Evolutionary conservation across 2,329 filamentous ascomycete species (phyloP).

Genomic region (Chaetothyriales sp.): DNA sequence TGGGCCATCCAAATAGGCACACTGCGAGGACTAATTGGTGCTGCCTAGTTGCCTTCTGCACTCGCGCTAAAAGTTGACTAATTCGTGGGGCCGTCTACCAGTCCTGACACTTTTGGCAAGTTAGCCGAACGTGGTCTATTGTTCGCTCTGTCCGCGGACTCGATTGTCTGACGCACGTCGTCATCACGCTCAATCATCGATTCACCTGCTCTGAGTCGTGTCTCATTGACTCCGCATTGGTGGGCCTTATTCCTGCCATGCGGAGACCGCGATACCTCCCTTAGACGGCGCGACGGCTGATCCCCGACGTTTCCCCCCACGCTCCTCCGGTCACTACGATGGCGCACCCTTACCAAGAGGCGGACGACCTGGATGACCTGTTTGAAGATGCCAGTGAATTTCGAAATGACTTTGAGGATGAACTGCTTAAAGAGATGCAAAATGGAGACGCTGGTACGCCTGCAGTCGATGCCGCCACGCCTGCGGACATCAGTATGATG

Average conservation of each 20-base stretch:
- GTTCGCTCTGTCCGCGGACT: neutral
- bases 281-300: neutral
- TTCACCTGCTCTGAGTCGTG: neutral
- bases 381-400: neutral
- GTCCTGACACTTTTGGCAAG: too few relatives aligned
- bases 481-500: slow-evolving; percentile 10
- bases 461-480: slow-evolving; percentile 2
- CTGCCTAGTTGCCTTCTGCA: neutral
- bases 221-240: neutral
- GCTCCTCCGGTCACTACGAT: slow-evolving; percentile 6
- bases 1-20: too few relatives aligned
- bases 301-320: neutral
- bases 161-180: neutral
- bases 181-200: neutral
- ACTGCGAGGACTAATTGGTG: too few relatives aligned
- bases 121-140: neutral
- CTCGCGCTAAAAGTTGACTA: neutral
- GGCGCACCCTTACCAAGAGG: slow-evolving; percentile 13
- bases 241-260: slow-evolving; percentile 2
- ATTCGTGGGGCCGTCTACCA: neutral
- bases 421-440: neutral
- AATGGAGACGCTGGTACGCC: neutral
- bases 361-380: slow-evolving; percentile 12
- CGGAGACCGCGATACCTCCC: neutral
- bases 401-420: neutral